Evolutionary conservation across 495 filamentous ascomycete species (phyloP).

Genomic region (Clohesyomyces aquaticus): DNA sequence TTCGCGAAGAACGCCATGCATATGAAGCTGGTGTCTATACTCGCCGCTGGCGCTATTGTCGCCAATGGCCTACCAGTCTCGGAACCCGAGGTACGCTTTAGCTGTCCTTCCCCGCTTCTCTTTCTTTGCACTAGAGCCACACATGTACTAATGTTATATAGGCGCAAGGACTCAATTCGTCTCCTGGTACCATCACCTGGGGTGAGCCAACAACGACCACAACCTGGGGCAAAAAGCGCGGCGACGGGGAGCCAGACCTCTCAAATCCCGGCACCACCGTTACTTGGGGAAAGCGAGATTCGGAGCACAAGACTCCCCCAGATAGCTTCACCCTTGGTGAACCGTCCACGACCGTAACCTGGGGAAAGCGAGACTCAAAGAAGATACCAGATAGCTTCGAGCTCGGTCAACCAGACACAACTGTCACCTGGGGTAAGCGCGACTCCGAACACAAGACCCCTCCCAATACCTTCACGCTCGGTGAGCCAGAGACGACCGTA

Average conservation of each 20-base stretch:
- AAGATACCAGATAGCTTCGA: conserved; percentile 5
- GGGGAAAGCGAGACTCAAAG: conserved; percentile 22
- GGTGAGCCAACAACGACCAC: neutral
- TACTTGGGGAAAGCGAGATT: neutral
- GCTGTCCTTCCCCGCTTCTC: neutral
- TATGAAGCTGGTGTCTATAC: conserved; percentile 18
- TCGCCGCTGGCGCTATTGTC: conserved; percentile 33
- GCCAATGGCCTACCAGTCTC: conserved; percentile 25
- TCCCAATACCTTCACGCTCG: conserved; percentile 1
- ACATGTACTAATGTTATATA: neutral
- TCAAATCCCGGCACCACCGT: neutral
- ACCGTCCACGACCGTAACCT: conserved; percentile 13
- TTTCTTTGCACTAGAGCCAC: neutral
- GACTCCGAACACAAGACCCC: neutral
- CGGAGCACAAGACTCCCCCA: conserved; percentile 6
- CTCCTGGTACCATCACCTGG: neutral
- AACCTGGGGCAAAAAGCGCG: neutral
- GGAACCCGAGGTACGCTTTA: conserved; percentile 27
- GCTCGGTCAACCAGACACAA: conserved; percentile 9
- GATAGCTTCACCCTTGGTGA: conserved; percentile 21
- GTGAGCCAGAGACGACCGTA: conserved; percentile 19
- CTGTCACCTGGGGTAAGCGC: conserved; percentile 25
- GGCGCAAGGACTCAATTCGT: neutral
- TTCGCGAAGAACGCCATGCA: conserved; percentile 21
- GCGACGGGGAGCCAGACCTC: neutral